A percentile compares a stretch with the other conserved stretches of the same genome.
Conservation (phyloP, 768 basidiomycete genomes). For the Butyriboletus loyo region DNA sequence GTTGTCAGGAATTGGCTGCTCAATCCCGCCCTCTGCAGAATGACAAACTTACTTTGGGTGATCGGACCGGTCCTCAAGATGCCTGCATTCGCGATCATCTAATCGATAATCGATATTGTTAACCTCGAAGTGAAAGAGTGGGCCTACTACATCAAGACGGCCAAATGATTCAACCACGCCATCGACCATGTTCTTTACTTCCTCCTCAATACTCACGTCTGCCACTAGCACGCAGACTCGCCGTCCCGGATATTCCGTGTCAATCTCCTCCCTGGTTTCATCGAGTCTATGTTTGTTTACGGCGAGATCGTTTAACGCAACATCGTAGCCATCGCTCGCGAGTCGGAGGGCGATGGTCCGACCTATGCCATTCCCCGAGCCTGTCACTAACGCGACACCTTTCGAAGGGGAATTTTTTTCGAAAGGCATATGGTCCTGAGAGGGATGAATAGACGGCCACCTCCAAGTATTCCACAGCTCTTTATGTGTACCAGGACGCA, state of each 20-base stretch:
- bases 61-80: slow-evolving; percentile 13
- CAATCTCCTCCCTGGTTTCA: slow-evolving; percentile 13
- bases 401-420: slow-evolving; percentile 12
- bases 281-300: slow-evolving; percentile 18
- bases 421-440: slow-evolving; percentile 5
- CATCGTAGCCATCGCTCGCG: slow-evolving; percentile 35
- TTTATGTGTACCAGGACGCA: neutral
- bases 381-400: slow-evolving; percentile 32
- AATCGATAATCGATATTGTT: neutral
- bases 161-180: slow-evolving; percentile 24
- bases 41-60: slow-evolving; percentile 1
- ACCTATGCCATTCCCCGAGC: slow-evolving; percentile 34
- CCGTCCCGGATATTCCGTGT: slow-evolving; percentile 1
- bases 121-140: neutral
- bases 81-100: slow-evolving; percentile 22
- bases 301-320: slow-evolving; percentile 35
- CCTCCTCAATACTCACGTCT: slow-evolving; percentile 28
- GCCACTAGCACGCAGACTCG: slow-evolving; percentile 13
- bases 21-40: neutral
- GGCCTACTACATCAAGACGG: slow-evolving; percentile 35
- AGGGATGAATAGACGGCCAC: neutral
- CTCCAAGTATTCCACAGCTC: neutral
- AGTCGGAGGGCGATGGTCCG: slow-evolving; percentile 34
- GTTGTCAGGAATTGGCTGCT: neutral
- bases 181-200: slow-evolving; percentile 32